A percentile compares a stretch with the other conserved stretches of the same genome.
These are phyloP conservation scores for Triticum urartu DNA, from an alignment of 176 grass and related monocot genomes.

Conservation along the genomic window DNA sequence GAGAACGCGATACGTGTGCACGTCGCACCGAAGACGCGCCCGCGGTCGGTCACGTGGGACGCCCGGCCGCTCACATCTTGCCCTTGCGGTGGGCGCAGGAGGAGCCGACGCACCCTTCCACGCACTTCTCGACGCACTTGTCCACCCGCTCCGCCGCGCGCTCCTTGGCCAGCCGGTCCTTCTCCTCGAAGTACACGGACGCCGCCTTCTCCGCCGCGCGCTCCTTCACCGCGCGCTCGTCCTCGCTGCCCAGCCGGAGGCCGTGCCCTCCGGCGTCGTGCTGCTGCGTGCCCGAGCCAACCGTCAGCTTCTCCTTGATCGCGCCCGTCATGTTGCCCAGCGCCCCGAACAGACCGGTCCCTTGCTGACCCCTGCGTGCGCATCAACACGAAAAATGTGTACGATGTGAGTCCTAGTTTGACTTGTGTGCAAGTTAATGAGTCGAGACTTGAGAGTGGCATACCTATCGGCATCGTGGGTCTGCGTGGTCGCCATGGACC, in stretches of 20 bases:
- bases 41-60: not conserved
- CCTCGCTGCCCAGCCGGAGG: slow-evolving; percentile 24
- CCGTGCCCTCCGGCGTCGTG: not conserved
- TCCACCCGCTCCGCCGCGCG: slow-evolving; percentile 33
- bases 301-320: slow-evolving; percentile 69
- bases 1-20: not conserved
- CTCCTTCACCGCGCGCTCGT: slow-evolving; percentile 34
- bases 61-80: slow-evolving; percentile 34
- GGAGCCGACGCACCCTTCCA: slow-evolving; percentile 35
- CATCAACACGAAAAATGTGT: not conserved
- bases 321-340: slow-evolving; percentile 67
- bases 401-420: no score
- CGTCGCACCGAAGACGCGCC: not conserved
- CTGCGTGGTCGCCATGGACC: slow-evolving; percentile 32
- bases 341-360: slow-evolving; percentile 35
- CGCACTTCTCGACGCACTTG: slow-evolving; percentile 36
- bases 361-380: slow-evolving; percentile 10
- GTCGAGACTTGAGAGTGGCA: no score
- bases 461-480: slow-evolving; percentile 39
- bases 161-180: slow-evolving; percentile 29
- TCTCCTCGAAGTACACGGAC: slow-evolving; percentile 56
- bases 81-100: slow-evolving; percentile 44
- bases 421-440: not conserved
- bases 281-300: slow-evolving; percentile 13
- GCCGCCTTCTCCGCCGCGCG: slow-evolving; percentile 56